A percentile compares a stretch with the other conserved stretches of the same genome.
These are phyloP conservation scores for Auriscalpium vulgare DNA, from an alignment of 768 basidiomycete genomes.

Conservation along the genomic window DNA sequence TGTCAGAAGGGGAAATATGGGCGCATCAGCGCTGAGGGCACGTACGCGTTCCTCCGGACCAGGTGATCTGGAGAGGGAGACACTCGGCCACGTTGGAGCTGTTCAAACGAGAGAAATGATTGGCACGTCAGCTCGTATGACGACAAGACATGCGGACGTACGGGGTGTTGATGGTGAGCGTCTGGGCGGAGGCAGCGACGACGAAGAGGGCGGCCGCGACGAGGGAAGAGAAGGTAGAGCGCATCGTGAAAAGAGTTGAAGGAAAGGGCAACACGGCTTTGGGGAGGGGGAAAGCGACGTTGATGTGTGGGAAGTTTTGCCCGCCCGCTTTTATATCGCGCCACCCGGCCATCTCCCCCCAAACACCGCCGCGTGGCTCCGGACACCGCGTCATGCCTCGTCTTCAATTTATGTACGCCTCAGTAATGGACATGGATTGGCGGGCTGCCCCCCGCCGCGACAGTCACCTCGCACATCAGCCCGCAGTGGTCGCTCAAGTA, in stretches of 20 bases:
- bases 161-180: slow-evolving; percentile 62
- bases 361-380: background rate
- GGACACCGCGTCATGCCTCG: background rate
- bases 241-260: slow-evolving; percentile 35
- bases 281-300: slow-evolving; percentile 17
- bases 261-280: slow-evolving; percentile 20
- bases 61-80: slow-evolving; percentile 45
- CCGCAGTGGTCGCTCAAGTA: slow-evolving; percentile 72
- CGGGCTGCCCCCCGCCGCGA: background rate
- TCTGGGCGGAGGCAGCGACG: slow-evolving; percentile 37
- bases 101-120: slow-evolving; percentile 4
- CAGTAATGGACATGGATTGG: background rate
- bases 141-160: slow-evolving; percentile 28
- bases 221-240: slow-evolving; percentile 31
- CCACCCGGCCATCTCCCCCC: background rate
- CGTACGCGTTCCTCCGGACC: slow-evolving; percentile 52
- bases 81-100: slow-evolving; percentile 48
- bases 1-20: background rate
- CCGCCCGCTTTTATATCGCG: slow-evolving; percentile 4
- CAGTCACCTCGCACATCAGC: slow-evolving; percentile 32
- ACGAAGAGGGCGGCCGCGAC: slow-evolving; percentile 33
- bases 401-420: background rate
- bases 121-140: background rate
- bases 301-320: slow-evolving; percentile 13
- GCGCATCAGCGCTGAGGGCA: slow-evolving; percentile 3